A percentile compares a stretch with the other conserved stretches of the same genome.
These are phyloP conservation scores for Hymenoscyphus infarciens DNA, from an alignment of 2,329 filamentous ascomycete species.

Conservation along the genomic window DNA sequence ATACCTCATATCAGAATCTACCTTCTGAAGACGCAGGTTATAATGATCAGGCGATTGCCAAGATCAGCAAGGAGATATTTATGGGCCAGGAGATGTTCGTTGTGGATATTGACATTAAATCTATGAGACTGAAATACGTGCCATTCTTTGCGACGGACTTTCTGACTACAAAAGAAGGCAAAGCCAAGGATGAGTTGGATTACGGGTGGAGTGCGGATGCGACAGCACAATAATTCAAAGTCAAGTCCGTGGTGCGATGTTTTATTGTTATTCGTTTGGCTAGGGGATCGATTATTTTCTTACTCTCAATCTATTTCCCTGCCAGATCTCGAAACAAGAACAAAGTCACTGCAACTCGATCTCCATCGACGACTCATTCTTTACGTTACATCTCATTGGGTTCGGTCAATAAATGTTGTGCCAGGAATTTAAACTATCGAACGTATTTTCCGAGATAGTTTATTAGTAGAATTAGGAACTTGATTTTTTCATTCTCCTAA, in stretches of 20 bases:
- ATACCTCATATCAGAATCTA: background rate
- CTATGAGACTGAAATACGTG: background rate
- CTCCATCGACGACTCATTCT: too few species aligned
- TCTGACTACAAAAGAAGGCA: background rate
- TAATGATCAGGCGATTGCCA: background rate
- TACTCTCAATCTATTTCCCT: too few species aligned
- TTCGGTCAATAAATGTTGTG: too few species aligned
- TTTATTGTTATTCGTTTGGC: background rate
- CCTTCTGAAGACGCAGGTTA: background rate
- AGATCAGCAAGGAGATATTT: slow-evolving; percentile 13
- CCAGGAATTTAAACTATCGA: too few species aligned
- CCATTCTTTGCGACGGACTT: slow-evolving; percentile 7
- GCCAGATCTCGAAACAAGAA: too few species aligned
- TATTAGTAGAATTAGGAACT: too few species aligned
- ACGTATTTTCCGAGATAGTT: too few species aligned
- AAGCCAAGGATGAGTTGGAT: background rate
- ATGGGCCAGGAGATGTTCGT: slow-evolving; percentile 15
- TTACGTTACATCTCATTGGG: too few species aligned
- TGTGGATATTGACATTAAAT: slow-evolving; percentile 10
- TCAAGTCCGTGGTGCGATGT: background rate
- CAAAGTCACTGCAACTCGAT: too few species aligned
- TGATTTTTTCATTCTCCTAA: too few species aligned
- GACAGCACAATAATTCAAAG: background rate
- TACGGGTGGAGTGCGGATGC: background rate
- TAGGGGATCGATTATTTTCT: too few species aligned